Evolutionary conservation across 331 rosid genomes (phyloP).

Genomic region (Spiraea crenata): DNA sequence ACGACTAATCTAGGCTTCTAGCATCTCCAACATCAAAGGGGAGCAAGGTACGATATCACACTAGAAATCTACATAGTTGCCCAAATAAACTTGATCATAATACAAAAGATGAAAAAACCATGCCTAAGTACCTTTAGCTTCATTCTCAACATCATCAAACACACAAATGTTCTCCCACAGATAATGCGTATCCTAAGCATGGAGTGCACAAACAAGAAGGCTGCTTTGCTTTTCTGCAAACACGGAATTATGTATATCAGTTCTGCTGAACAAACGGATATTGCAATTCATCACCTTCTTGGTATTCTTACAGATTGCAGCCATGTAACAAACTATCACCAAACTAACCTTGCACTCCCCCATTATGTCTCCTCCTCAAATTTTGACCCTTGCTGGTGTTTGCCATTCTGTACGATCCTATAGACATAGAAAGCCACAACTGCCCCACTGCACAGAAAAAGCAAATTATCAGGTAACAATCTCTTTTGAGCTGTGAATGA

Average conservation of each 20-base stretch:
- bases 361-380: conserved; percentile 44
- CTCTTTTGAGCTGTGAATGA: not conserved
- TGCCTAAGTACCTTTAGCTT: not conserved
- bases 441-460: conserved; percentile 62
- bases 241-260: not conserved
- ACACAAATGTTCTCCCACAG: not conserved
- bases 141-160: conserved; percentile 4
- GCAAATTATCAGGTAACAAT: conserved; percentile 3
- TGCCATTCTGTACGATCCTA: conserved; percentile 46
- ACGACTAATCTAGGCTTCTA: not conserved
- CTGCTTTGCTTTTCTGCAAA: conserved; percentile 3
- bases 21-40: conserved; percentile 20
- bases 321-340: not conserved
- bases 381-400: conserved; percentile 38
- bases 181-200: not conserved
- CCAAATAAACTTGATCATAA: not conserved
- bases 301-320: not conserved
- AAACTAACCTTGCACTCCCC: conserved; percentile 43
- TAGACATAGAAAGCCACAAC: conserved; percentile 64
- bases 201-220: not conserved
- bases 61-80: conserved; percentile 7
- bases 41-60: conserved; percentile 9
- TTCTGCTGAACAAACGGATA: not conserved
- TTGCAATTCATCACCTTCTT: not conserved
- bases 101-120: not conserved